A percentile compares a stretch with the other conserved stretches of the same genome.
phyloP scores from a whole-genome alignment of 441 rosid genomes.

The Aquilaria agallochum region DNA sequence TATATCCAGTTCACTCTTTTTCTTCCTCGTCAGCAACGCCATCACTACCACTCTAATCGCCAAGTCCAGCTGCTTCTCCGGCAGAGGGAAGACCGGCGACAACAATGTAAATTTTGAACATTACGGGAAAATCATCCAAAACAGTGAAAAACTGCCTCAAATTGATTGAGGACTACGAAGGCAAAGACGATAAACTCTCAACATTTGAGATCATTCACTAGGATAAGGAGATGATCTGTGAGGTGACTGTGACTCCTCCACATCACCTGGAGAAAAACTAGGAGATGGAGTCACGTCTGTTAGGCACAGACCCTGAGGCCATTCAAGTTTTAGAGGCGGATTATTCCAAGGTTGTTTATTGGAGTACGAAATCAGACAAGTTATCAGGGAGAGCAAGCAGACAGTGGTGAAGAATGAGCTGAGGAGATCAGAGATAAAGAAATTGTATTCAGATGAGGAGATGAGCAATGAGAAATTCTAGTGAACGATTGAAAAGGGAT shows the following conservation, averaged over 20 bases:
- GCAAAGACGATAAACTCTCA: no score
- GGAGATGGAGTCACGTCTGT: constrained; percentile 1
- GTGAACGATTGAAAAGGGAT: no score
- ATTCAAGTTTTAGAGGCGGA: constrained; percentile 12
- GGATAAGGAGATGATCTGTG: no score
- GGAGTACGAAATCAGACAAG: constrained; percentile 47
- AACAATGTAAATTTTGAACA: constrained; percentile 24
- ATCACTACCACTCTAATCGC: constrained; percentile 46
- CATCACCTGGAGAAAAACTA: neutral
- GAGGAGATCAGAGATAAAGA: constrained; percentile 51
- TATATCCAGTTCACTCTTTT: constrained; percentile 44
- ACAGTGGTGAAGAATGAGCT: constrained; percentile 4
- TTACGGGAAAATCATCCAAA: constrained; percentile 36
- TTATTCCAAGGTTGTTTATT: constrained; percentile 3
- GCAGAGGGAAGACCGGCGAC: neutral
- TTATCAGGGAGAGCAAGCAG: constrained; percentile 5
- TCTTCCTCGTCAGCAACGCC: constrained; percentile 51
- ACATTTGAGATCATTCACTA: no score
- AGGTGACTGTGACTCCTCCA: no score
- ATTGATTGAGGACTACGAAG: neutral
- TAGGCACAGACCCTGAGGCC: neutral
- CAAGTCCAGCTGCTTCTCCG: constrained; percentile 39
- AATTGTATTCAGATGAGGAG: constrained; percentile 29
- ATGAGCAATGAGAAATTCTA: constrained; percentile 23
- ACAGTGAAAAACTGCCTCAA: constrained; percentile 14